Evolutionary conservation across 305 asterid species (phyloP), one percentile per base, ranked within the genome.

Genomic region (Solanum hybrid): DNA sequence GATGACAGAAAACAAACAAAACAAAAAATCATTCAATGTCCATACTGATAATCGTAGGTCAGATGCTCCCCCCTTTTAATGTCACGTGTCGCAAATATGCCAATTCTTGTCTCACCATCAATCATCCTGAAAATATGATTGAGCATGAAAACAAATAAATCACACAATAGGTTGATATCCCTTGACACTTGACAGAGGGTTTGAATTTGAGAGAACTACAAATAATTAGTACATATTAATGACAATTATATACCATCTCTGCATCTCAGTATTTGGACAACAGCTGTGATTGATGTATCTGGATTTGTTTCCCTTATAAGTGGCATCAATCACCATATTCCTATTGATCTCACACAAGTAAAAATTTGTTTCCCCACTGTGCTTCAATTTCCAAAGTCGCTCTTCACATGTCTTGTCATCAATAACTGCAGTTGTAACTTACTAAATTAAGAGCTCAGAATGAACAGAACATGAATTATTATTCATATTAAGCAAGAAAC

Each of bases 241-340:
- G 10, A 86, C 64, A 90, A 87, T 89, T 89, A 86, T 26, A 79
- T 88, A 97, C 99, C 99, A 97, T 93, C 96, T 97, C 94, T 96
- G 99, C 99, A 97, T 97, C 94, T 97, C 98, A 8, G 99, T 95
- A 91, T 97, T 97, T 75, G 99, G 99, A 91, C 94, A 95, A 92
- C 99, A 97, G 92, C 99, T 97, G 89, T 97, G 99, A 92, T 97
- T 97, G 86, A 97, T 97, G 95, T 95, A 96, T 95, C 99, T 94
- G 11, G 99, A 97, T 93, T 96, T 95, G 94, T 97, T 97, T 88
- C 99, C 99, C 92, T 97, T 97, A 88, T 94, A 96, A 92, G 98
- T 96, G 89, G 99, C 99, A 95, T 97, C 99, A 91, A 97, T 97
- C 92, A 97, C 99, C 98, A 94, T 96, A 92, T 97, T 98, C 86